These are phyloP conservation scores for Pleodorina starrii DNA, from an alignment of 139 green algal genomes.

Conservation along the genomic window DNA sequence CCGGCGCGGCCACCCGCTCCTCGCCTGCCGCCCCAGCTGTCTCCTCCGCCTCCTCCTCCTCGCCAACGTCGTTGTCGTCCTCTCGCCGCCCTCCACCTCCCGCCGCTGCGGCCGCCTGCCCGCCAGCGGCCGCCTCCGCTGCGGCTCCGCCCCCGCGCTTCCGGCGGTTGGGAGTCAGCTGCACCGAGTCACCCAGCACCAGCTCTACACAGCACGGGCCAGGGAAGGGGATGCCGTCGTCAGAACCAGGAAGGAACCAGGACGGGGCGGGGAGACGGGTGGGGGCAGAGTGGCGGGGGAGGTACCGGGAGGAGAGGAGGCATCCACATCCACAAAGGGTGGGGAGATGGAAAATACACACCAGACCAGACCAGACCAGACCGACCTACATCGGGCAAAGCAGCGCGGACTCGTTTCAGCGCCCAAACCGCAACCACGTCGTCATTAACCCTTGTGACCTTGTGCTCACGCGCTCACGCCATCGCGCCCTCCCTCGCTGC, in stretches of 20 bases:
- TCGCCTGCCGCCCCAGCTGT: not conserved
- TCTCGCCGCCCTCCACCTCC: not conserved
- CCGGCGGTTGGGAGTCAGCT: conserved; percentile 19
- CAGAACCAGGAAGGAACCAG: not conserved
- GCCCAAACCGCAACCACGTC: not conserved
- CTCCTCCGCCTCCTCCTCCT: not conserved
- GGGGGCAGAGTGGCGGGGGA: not conserved
- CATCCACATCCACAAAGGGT: too few species aligned
- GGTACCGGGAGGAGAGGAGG: not conserved
- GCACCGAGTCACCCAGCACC: not conserved
- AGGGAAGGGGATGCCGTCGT: too few species aligned
- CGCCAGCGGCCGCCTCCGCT: not conserved
- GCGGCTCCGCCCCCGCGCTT: not conserved
- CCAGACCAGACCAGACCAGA: too few species aligned
- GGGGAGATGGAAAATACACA: not conserved
- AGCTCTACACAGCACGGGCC: not conserved
- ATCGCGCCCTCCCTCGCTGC: not conserved
- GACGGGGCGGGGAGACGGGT: not conserved
- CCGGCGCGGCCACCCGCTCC: not conserved
- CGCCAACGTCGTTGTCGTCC: not conserved
- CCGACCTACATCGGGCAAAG: not conserved
- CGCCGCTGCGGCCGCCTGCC: not conserved
- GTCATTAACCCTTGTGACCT: not conserved
- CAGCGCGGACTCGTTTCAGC: not conserved
- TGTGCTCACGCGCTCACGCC: too few species aligned